A percentile compares a stretch with the other conserved stretches of the same genome.
Evolutionary conservation across 805 yeast genomes (phyloP).

Genomic region (Jamesozyma rosinii): DNA sequence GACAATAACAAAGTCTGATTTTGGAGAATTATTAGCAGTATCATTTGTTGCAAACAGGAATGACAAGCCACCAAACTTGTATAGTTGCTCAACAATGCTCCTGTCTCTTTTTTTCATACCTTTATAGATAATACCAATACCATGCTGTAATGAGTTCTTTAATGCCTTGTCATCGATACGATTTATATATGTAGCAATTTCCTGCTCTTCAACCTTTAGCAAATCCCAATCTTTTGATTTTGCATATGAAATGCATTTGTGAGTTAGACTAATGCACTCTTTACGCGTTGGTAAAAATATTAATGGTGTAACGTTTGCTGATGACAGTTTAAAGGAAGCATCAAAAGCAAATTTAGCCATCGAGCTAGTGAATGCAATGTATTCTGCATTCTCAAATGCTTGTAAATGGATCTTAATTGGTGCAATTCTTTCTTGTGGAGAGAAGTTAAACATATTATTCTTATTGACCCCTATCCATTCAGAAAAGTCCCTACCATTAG

Average conservation of each 20-base stretch:
- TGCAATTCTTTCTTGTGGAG: conserved; percentile 47
- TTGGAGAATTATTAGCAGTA: conserved; percentile 41
- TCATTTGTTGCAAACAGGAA: conserved; percentile 57
- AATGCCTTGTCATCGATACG: conserved; percentile 42
- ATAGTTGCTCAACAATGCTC: conserved; percentile 45
- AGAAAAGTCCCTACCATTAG: conserved; percentile 69
- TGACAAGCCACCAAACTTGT: conserved; percentile 40
- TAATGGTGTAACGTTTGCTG: conserved; percentile 30
- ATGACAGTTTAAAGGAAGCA: conserved; percentile 31
- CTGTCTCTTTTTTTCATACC: conserved; percentile 51
- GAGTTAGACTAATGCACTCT: conserved; percentile 45
- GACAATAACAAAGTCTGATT: conserved; percentile 48
- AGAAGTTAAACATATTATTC: conserved; percentile 56
- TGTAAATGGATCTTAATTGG: conserved; percentile 53
- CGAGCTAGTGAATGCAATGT: conserved; percentile 34
- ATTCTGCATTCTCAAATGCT: conserved; percentile 35
- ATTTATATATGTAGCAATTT: conserved; percentile 7
- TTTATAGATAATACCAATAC: conserved; percentile 56
- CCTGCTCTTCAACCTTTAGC: conserved; percentile 33
- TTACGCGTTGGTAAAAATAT: conserved; percentile 52
- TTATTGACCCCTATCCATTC: conserved; percentile 77
- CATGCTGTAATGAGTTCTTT: conserved; percentile 38
- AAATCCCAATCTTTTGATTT: conserved; percentile 33
- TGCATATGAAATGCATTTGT: conserved; percentile 35
- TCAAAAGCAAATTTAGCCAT: conserved; percentile 43